Evolutionary conservation across 2,329 filamentous ascomycete species (phyloP).

Genomic region (Talaromyces atroroseus): DNA sequence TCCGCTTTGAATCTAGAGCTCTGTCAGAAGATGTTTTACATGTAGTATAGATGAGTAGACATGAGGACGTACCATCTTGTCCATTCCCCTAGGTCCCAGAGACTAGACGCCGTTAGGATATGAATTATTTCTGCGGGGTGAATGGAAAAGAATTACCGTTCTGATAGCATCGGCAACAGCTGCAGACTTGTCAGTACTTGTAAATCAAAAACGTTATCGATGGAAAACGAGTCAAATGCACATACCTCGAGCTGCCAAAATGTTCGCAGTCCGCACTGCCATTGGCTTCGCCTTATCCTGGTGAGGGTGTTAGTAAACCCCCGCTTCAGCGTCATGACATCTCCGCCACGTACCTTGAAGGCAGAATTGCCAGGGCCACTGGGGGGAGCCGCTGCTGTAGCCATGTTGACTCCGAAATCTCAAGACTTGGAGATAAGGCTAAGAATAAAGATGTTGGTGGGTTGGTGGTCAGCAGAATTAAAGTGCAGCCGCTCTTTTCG

Average conservation of each 20-base stretch:
- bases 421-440: constrained; percentile 20
- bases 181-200: constrained; percentile 37
- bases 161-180: constrained; percentile 96
- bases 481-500: constrained; percentile 19
- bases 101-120: constrained; percentile 52
- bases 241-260: constrained; percentile 89
- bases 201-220: not conserved
- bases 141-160: constrained; percentile 51
- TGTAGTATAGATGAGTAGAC: not conserved
- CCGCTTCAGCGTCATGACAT: constrained; percentile 21
- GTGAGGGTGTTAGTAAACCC: constrained; percentile 35
- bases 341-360: constrained; percentile 53
- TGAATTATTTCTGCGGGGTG: constrained; percentile 20
- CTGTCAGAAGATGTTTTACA: constrained; percentile 17
- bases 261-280: constrained; percentile 93
- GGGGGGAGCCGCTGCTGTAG: constrained; percentile 42
- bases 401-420: constrained; percentile 41
- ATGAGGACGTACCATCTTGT: constrained; percentile 68
- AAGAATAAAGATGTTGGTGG: constrained; percentile 20
- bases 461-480: constrained; percentile 19
- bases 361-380: constrained; percentile 55
- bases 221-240: not conserved
- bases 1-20: constrained; percentile 70
- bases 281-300: constrained; percentile 95
- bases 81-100: constrained; percentile 92